phyloP scores from a whole-genome alignment of 2,329 filamentous ascomycete species.

The Ceratocystis alfenasii region DNA sequence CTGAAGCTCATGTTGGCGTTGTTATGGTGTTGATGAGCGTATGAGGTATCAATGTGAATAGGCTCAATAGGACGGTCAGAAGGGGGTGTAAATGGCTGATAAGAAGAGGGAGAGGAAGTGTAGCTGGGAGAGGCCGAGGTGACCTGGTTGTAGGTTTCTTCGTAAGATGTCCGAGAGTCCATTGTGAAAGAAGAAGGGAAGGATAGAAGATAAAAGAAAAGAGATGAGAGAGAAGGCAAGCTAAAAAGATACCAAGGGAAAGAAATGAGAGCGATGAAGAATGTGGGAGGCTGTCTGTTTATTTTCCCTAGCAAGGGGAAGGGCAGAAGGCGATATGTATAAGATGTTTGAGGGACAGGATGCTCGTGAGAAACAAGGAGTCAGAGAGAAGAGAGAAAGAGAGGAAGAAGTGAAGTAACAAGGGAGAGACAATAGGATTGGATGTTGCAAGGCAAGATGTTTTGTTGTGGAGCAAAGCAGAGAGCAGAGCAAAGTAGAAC shows the following conservation, averaged over 20 bases:
- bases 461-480: neutral
- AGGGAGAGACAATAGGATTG: constrained; percentile 3
- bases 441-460: neutral
- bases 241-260: constrained; percentile 13
- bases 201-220: constrained; percentile 18
- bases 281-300: constrained; percentile 11
- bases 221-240: constrained; percentile 1
- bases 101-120: constrained; percentile 32
- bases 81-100: constrained; percentile 36
- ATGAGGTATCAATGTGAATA: constrained; percentile 18
- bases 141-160: constrained; percentile 30
- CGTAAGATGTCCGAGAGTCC: constrained; percentile 33
- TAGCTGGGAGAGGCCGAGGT: constrained; percentile 32
- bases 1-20: constrained; percentile 16
- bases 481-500: constrained; percentile 3
- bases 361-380: neutral
- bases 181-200: constrained; percentile 30
- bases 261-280: constrained; percentile 14
- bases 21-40: constrained; percentile 4
- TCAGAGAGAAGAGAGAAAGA: constrained; percentile 11
- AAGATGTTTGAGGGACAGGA: constrained; percentile 11
- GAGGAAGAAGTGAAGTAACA: neutral
- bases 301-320: constrained; percentile 13
- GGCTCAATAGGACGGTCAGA: constrained; percentile 30
- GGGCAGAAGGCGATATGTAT: constrained; percentile 12